Conservation (phyloP, 2,329 filamentous ascomycete genomes). For the Epichloe uncinata region DNA sequence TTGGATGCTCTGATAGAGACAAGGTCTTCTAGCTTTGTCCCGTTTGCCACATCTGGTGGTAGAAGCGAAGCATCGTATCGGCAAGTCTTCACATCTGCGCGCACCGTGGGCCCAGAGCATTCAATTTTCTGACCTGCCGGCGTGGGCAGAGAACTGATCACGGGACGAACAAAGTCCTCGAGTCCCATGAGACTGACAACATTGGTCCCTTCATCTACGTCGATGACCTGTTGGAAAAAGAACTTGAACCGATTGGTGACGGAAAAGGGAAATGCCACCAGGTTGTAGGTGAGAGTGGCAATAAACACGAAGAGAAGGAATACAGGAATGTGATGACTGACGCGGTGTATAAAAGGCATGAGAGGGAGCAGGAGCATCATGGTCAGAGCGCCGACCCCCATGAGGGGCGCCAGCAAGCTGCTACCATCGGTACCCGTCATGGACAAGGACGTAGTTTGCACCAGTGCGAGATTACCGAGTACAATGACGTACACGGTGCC, state of each 20-base stretch:
- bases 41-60: conserved; percentile 44
- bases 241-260: conserved; percentile 67
- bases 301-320: conserved; percentile 61
- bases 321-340: conserved; percentile 68
- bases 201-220: conserved; percentile 62
- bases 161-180: conserved; percentile 49
- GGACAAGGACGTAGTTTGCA: conserved; percentile 56
- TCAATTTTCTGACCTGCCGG: conserved; percentile 46
- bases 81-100: conserved; percentile 46
- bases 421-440: conserved; percentile 82
- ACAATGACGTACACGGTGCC: conserved; percentile 68
- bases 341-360: conserved; percentile 74
- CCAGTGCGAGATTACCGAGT: conserved; percentile 60
- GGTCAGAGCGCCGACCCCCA: conserved; percentile 53
- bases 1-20: conserved; percentile 39
- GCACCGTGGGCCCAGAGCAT: conserved; percentile 30
- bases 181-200: conserved; percentile 56
- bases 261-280: conserved; percentile 75
- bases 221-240: conserved; percentile 70
- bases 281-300: conserved; percentile 72
- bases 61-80: conserved; percentile 51
- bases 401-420: conserved; percentile 55
- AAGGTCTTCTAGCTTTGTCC: conserved; percentile 39
- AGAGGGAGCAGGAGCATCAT: conserved; percentile 63
- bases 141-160: conserved; percentile 58